These are phyloP conservation scores for Debaryomyces fabryi DNA, from an alignment of 1,139 yeast species.

Conservation along the genomic window DNA sequence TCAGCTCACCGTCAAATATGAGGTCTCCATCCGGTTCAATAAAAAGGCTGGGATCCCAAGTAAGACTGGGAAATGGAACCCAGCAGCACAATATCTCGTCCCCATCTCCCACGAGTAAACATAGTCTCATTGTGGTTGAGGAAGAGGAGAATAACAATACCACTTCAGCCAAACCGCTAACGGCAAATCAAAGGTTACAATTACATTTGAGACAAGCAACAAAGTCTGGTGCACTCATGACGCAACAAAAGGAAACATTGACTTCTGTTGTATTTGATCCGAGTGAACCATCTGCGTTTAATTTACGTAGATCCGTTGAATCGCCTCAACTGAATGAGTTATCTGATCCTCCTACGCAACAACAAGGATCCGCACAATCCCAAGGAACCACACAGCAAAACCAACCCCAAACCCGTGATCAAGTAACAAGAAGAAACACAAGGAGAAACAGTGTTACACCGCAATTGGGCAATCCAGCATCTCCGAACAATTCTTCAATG, in stretches of 20 bases:
- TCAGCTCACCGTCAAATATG: slow-evolving; percentile 9
- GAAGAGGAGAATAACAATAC: slow-evolving; percentile 19
- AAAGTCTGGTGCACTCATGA: slow-evolving; percentile 40
- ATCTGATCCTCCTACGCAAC: slow-evolving; percentile 8
- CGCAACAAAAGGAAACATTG: slow-evolving; percentile 42
- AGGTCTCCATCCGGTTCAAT: slow-evolving; percentile 14
- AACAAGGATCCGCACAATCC: slow-evolving; percentile 6
- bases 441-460: slow-evolving; percentile 31
- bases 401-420: slow-evolving; percentile 26
- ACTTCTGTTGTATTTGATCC: slow-evolving; percentile 47
- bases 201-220: slow-evolving; percentile 45
- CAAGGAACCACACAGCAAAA: not conserved
- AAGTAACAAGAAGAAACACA: slow-evolving; percentile 38
- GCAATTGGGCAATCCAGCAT: slow-evolving; percentile 13
- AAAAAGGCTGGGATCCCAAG: slow-evolving; percentile 1
- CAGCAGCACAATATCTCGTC: slow-evolving; percentile 8
- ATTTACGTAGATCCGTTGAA: slow-evolving; percentile 10
- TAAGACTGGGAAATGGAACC: slow-evolving; percentile 1
- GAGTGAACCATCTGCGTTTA: slow-evolving; percentile 34
- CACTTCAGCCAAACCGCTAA: slow-evolving; percentile 20
- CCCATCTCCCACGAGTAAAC: slow-evolving; percentile 16
- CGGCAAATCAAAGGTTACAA: slow-evolving; percentile 47
- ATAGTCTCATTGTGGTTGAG: slow-evolving; percentile 24
- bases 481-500: slow-evolving; percentile 15
- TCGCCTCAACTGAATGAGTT: slow-evolving; percentile 8